Evolutionary conservation across 2,329 filamentous ascomycete species (phyloP).

Genomic region (Ophiocordyceps robertsii): DNA sequence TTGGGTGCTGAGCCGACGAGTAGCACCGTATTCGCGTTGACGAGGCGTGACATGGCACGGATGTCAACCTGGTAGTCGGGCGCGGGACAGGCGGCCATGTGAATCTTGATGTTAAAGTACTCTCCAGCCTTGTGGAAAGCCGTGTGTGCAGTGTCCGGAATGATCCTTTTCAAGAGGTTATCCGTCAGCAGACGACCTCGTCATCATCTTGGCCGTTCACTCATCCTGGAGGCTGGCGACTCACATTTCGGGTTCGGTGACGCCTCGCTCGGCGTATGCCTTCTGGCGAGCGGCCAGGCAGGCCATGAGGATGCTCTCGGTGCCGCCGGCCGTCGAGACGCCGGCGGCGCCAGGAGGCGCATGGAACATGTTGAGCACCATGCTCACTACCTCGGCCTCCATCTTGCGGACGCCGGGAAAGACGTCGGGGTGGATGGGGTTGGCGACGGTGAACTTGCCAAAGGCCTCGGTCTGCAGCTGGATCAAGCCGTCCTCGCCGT

Average conservation of each 20-base stretch:
- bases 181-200: neutral
- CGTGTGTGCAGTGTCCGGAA: conserved; percentile 88
- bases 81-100: conserved; percentile 75
- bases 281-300: conserved; percentile 84
- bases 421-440: conserved; percentile 95
- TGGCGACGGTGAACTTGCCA: conserved; percentile 85
- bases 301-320: conserved; percentile 94
- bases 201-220: neutral
- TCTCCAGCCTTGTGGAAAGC: conserved; percentile 90
- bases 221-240: conserved; percentile 11
- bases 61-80: conserved; percentile 77
- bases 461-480: conserved; percentile 86
- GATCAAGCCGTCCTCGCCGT: conserved; percentile 72
- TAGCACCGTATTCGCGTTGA: conserved; percentile 89
- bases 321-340: conserved; percentile 83
- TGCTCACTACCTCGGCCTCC: conserved; percentile 95
- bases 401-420: conserved; percentile 98
- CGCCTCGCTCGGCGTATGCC: conserved; percentile 68
- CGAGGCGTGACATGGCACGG: conserved; percentile 62
- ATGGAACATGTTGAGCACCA: conserved; percentile 85
- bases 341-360: conserved; percentile 75
- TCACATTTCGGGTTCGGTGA: conserved; percentile 91
- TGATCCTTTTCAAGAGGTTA: conserved; percentile 48
- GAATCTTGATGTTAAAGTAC: conserved; percentile 95
- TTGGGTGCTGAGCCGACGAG: conserved; percentile 93